These are phyloP conservation scores for Juncus inflexus DNA, from an alignment of 176 grass and related monocot species.

Conservation along the genomic window DNA sequence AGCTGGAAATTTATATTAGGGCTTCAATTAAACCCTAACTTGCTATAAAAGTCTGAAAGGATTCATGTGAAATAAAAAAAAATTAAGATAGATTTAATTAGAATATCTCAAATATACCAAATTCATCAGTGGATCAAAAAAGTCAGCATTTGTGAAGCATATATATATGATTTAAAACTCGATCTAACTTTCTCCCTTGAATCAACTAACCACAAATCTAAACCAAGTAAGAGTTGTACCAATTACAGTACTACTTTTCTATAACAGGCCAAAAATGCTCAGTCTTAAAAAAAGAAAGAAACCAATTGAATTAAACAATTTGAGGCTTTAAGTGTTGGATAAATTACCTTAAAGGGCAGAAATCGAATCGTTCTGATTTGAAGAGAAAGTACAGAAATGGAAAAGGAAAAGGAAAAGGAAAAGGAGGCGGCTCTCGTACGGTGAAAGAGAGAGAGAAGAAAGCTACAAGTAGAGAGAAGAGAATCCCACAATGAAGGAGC, in stretches of 20 bases:
- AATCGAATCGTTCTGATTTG: constrained; percentile 13
- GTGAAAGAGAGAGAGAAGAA: not conserved
- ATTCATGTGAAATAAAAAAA: not conserved
- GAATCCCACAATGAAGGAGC: not conserved
- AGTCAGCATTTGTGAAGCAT: not conserved
- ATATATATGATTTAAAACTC: not conserved
- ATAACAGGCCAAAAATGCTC: not conserved
- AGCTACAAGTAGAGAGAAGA: constrained; percentile 23
- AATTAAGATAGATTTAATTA: not conserved
- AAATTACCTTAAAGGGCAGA: constrained; percentile 19
- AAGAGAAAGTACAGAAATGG: not conserved
- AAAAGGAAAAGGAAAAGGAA: constrained; percentile 4
- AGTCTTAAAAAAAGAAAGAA: not conserved
- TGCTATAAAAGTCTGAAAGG: not conserved
- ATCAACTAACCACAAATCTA: constrained; percentile 13
- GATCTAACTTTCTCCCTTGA: not conserved
- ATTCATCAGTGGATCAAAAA: not conserved
- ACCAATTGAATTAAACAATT: constrained; percentile 14
- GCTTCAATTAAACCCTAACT: not conserved
- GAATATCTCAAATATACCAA: not conserved
- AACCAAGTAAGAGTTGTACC: not conserved
- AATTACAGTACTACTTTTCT: too few species aligned
- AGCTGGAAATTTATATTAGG: not conserved
- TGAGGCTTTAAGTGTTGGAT: not conserved
- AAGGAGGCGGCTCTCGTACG: constrained; percentile 2